These are phyloP conservation scores for Camelina sativa DNA, from an alignment of 345 rosid species.

Conservation along the genomic window DNA sequence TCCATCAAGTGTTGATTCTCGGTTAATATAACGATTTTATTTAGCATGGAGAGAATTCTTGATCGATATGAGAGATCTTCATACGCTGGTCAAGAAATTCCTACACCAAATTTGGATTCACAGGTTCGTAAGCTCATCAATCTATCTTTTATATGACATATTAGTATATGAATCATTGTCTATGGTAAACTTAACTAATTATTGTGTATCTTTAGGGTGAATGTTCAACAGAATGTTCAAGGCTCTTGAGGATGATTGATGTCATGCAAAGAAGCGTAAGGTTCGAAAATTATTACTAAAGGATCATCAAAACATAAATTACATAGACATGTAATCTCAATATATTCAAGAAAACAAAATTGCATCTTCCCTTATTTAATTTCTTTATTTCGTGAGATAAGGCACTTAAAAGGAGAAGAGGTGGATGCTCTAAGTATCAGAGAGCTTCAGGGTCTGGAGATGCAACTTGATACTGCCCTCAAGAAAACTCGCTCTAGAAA, in stretches of 20 bases:
- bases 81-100: conserved; percentile 48
- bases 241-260: conserved; percentile 63
- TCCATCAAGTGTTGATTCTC: conserved; percentile 17
- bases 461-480: conserved; percentile 80
- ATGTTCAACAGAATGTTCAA: conserved; percentile 63
- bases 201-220: conserved; percentile 49
- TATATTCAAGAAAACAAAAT: neutral
- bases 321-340: neutral
- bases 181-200: neutral
- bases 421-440: conserved; percentile 62
- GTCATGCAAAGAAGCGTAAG: conserved; percentile 63
- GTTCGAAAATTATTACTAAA: conserved; percentile 41
- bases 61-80: conserved; percentile 69
- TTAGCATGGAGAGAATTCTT: conserved; percentile 75
- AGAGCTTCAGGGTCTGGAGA: conserved; percentile 81
- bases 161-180: neutral
- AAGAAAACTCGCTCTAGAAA: conserved; percentile 73
- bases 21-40: conserved; percentile 7
- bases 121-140: conserved; percentile 46
- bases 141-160: neutral
- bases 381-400: conserved; percentile 27
- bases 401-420: conserved; percentile 72
- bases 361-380: neutral
- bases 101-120: conserved; percentile 38
- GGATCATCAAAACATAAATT: neutral